These are phyloP conservation scores for Chenopodium suecicum DNA, from an alignment of 148 eudicot species.

Conservation along the genomic window DNA sequence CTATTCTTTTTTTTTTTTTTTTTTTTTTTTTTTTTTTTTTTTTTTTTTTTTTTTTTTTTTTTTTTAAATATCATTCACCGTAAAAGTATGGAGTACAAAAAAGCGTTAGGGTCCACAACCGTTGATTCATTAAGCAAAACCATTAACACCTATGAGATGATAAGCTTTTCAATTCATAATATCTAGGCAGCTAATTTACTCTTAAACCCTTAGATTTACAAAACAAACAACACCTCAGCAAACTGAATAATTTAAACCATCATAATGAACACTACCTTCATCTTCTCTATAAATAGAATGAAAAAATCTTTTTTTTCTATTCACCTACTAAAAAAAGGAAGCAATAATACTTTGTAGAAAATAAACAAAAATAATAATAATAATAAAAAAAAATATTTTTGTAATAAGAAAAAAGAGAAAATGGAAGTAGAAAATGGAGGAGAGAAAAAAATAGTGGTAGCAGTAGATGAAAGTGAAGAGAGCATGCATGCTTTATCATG, in stretches of 20 bases:
- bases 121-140: not conserved
- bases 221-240: not conserved
- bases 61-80: too few species aligned
- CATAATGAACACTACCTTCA: not conserved
- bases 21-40: too few species aligned
- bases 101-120: too few species aligned
- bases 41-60: too few species aligned
- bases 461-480: slow-evolving; percentile 83
- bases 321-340: not conserved
- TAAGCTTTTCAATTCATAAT: not conserved
- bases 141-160: not conserved
- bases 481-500: slow-evolving; percentile 90
- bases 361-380: not conserved
- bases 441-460: slow-evolving; percentile 55
- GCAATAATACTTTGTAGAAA: not conserved
- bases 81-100: too few species aligned
- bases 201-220: not conserved
- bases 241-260: not conserved
- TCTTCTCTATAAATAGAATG: slow-evolving; percentile 13
- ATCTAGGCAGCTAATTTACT: not conserved
- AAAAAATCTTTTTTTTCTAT: not conserved
- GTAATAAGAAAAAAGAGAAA: not conserved
- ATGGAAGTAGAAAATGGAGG: slow-evolving; percentile 16
- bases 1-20: too few species aligned
- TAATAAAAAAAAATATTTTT: not conserved